Evolutionary conservation across 495 filamentous ascomycete genomes (phyloP).

Genomic region (Lasiosphaeria ovina): DNA sequence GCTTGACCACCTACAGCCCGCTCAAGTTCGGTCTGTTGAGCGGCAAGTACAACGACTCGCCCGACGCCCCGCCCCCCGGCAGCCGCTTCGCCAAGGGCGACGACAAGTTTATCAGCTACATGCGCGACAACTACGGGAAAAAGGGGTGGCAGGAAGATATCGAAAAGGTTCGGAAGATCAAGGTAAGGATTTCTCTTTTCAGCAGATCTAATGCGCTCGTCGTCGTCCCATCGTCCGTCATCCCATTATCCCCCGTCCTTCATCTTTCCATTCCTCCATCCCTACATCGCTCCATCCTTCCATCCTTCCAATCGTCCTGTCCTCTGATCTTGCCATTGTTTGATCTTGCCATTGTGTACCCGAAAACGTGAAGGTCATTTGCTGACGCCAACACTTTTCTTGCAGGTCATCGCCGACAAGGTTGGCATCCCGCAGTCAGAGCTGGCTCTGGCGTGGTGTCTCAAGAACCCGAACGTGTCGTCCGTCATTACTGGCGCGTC

Average conservation of each 20-base stretch:
- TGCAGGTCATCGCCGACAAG: constrained; percentile 56
- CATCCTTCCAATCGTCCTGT: too few species aligned
- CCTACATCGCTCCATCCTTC: too few species aligned
- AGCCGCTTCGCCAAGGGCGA: constrained; percentile 45
- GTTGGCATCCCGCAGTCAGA: constrained; percentile 57
- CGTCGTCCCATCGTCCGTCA: too few species aligned
- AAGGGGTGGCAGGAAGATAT: constrained; percentile 31
- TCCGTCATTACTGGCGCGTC: constrained; percentile 71
- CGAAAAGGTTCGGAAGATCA: constrained; percentile 42
- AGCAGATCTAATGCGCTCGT: not conserved
- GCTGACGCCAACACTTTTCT: not conserved
- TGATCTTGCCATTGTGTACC: too few species aligned
- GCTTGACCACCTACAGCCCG: constrained; percentile 66
- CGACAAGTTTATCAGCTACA: constrained; percentile 35
- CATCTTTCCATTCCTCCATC: too few species aligned
- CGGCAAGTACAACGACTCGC: constrained; percentile 73
- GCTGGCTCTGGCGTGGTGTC: constrained; percentile 67
- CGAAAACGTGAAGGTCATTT: not conserved
- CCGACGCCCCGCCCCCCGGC: constrained; percentile 46
- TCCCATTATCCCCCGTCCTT: too few species aligned
- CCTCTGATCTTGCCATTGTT: too few species aligned
- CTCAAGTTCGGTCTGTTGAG: constrained; percentile 66
- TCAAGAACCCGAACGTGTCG: constrained; percentile 69
- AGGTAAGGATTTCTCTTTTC: constrained; percentile 22
- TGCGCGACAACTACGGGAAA: constrained; percentile 35